phyloP scores from a whole-genome alignment of 73 alveolate genomes.

The Tetrahymena borealis region DNA sequence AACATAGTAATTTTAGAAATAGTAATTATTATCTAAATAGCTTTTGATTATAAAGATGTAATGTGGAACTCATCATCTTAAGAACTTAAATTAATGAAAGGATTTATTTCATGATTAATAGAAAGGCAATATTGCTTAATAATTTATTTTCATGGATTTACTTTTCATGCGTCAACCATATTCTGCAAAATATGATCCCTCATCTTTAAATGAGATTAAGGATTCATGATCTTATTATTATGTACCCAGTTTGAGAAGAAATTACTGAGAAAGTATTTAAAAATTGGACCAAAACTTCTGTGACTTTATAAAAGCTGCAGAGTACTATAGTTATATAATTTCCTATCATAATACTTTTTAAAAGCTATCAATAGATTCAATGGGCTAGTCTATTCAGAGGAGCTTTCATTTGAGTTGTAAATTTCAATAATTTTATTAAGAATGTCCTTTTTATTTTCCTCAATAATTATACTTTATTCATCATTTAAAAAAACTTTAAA shows the following conservation, averaged over 20 bases:
- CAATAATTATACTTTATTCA: not conserved
- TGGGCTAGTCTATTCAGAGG: too few relatives aligned
- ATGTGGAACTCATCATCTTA: too few relatives aligned
- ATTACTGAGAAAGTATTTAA: not conserved
- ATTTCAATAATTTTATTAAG: not conserved
- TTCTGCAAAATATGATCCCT: not conserved
- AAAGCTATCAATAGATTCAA: not conserved
- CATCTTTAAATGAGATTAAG: not conserved
- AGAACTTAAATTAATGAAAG: too few relatives aligned
- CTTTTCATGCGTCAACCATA: not conserved
- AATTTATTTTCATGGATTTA: too few relatives aligned
- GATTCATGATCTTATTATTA: not conserved
- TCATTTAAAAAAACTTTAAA: not conserved
- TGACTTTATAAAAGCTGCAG: not conserved
- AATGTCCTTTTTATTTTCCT: not conserved
- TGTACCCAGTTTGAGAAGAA: not conserved
- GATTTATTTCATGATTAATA: too few relatives aligned
- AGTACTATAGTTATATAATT: not conserved
- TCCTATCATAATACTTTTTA: not conserved
- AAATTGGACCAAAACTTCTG: not conserved
- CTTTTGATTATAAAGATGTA: too few relatives aligned
- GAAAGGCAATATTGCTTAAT: too few relatives aligned
- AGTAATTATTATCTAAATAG: too few relatives aligned
- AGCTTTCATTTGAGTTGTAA: not conserved
- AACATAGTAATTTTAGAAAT: too few relatives aligned